These are phyloP conservation scores for Debaryomyces castellii DNA, from an alignment of 805 yeast species.

Conservation along the genomic window DNA sequence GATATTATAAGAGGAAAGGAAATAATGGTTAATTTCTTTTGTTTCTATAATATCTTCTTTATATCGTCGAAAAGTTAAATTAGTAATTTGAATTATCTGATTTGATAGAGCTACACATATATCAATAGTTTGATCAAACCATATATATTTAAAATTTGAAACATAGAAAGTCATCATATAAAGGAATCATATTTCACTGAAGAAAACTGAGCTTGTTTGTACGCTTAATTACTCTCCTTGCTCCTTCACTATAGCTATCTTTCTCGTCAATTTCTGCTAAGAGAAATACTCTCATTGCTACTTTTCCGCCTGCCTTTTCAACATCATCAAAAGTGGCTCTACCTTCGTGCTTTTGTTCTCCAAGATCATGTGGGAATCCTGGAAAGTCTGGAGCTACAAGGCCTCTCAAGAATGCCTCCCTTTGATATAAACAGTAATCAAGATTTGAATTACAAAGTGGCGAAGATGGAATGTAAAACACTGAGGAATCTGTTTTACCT, in stretches of 20 bases:
- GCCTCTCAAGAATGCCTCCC: slow-evolving; percentile 19
- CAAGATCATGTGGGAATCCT: slow-evolving; percentile 19
- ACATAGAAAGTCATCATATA: too few species aligned
- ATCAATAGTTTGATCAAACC: too few species aligned
- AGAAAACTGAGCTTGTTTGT: slow-evolving; percentile 7
- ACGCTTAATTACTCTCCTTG: slow-evolving; percentile 6
- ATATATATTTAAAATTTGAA: too few species aligned
- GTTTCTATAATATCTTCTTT: too few species aligned
- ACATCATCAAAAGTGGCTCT: slow-evolving; percentile 19
- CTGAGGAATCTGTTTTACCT: slow-evolving; percentile 36
- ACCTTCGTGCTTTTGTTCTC: slow-evolving; percentile 18
- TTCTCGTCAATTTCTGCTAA: slow-evolving; percentile 13
- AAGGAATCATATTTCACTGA: too few species aligned
- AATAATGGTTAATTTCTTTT: too few species aligned
- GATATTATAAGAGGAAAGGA: too few species aligned
- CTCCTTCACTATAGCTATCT: slow-evolving; percentile 8
- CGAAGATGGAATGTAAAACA: slow-evolving; percentile 34
- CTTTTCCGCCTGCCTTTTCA: slow-evolving; percentile 13
- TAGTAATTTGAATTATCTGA: too few species aligned
- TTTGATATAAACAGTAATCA: slow-evolving; percentile 16
- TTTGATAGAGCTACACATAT: too few species aligned
- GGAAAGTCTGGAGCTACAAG: slow-evolving; percentile 26
- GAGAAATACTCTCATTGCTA: slow-evolving; percentile 17
- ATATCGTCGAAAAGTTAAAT: too few species aligned
- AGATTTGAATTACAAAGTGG: slow-evolving; percentile 27